Evolutionary conservation across 768 basidiomycete species (phyloP), one percentile per base, ranked within the genome.

Genomic region (Steccherinum ochraceum): DNA sequence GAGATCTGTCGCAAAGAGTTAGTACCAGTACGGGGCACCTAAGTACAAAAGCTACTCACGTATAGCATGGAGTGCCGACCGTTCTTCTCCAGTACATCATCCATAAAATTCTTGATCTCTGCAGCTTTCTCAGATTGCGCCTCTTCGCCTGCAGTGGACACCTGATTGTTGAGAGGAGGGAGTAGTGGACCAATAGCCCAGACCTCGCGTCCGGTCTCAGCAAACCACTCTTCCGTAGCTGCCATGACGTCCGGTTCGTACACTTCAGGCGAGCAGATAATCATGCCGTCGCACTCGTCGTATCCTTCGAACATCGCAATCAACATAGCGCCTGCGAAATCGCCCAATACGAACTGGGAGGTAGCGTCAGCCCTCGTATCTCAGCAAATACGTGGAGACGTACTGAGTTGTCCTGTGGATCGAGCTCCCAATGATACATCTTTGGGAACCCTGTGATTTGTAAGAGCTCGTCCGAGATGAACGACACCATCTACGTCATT

Each of bases 1-100:
- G 62, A 60, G 18, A 60, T 40, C 59, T 59, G 18, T 20, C 30
- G 12, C 20, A 0, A 19, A 16, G 12, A 45, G 27, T 24, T 12
- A 40, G 12, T 16, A n/a, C n/a, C 16, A 23, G 40, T 48, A 13
- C 7, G 7, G 11, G 21, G 19, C 21, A 43, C 19, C 10, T 23
- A 18, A 18, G 10, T 5, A 18, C 35, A 39, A 39, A 39, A n/a
- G 11, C 11, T 11, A 50, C 58, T 24, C 27, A 58, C 63, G 24
- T 64, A 64, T 30, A 63, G 24, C 2, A 61, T 18, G 2, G 60
- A 60, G 5, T 55, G 48, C 45, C 50, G 35, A 5, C 63, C 63
- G 24, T 56, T 49, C 0, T 23, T 50, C 27, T 54, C 24, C 12
- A 60, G 27, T 0, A 46, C 48, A 3, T 30, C 21, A 12, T 59